Evolutionary conservation across 169 alveolate genomes (phyloP).

Genomic region (Babesia divergens): DNA sequence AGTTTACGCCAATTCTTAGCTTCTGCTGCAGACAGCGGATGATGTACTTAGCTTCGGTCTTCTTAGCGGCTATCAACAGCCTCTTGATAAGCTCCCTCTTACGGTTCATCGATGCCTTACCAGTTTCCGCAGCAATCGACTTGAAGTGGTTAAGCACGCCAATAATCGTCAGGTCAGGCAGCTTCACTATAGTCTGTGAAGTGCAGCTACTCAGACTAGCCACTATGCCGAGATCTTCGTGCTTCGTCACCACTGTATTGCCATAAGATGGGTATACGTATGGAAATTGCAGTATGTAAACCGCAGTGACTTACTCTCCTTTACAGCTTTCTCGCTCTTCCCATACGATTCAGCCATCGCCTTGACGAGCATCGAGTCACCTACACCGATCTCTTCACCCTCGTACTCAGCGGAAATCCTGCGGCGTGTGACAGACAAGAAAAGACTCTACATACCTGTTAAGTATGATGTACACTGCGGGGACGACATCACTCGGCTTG

Average conservation of each 20-base stretch:
- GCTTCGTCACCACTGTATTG: slow-evolving; percentile 59
- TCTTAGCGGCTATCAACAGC: slow-evolving; percentile 87
- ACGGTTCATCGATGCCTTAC: slow-evolving; percentile 70
- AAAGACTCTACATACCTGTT: slow-evolving; percentile 55
- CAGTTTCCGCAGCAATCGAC: slow-evolving; percentile 68
- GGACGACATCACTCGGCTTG: slow-evolving; percentile 80
- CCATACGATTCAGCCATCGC: slow-evolving; percentile 94
- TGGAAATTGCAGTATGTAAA: not conserved
- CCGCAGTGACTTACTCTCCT: slow-evolving; percentile 68
- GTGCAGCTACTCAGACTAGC: slow-evolving; percentile 84
- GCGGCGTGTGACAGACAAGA: not conserved
- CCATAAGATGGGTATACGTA: not conserved
- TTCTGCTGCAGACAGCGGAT: slow-evolving; percentile 93
- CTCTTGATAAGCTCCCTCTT: slow-evolving; percentile 81
- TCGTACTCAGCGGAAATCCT: slow-evolving; percentile 93
- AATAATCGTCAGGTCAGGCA: slow-evolving; percentile 82
- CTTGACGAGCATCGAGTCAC: slow-evolving; percentile 89
- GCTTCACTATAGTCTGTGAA: slow-evolving; percentile 78
- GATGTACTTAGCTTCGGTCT: slow-evolving; percentile 91
- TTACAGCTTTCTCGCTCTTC: slow-evolving; percentile 84
- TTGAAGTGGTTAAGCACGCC: slow-evolving; percentile 71
- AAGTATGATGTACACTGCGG: slow-evolving; percentile 77
- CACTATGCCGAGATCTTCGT: slow-evolving; percentile 90
- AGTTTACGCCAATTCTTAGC: slow-evolving; percentile 93
- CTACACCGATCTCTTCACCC: slow-evolving; percentile 95